A percentile compares a stretch with the other conserved stretches of the same genome.
phyloP scores from a whole-genome alignment of 2,329 filamentous ascomycete species.

The Trichothecium roseum region DNA sequence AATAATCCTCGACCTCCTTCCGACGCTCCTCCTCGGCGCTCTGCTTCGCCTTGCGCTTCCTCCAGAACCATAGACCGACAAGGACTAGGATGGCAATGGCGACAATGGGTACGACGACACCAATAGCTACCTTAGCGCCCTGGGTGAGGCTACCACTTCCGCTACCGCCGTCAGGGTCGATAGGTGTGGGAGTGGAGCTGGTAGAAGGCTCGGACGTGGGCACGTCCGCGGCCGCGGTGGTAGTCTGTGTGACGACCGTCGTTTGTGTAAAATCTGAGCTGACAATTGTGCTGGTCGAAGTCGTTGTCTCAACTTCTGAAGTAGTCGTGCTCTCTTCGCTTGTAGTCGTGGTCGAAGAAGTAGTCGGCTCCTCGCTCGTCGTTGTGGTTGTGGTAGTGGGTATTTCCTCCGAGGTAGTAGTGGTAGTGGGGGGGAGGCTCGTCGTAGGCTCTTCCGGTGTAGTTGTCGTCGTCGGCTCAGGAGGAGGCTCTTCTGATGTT shows the following conservation, averaged over 20 bases:
- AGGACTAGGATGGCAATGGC: constrained; percentile 74
- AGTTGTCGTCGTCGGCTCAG: neutral
- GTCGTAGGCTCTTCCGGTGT: neutral
- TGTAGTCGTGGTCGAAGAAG: constrained; percentile 6
- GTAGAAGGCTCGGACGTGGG: constrained; percentile 7
- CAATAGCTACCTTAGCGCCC: constrained; percentile 73
- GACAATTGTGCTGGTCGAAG: neutral
- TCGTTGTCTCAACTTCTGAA: constrained; percentile 11
- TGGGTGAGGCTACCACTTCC: constrained; percentile 39
- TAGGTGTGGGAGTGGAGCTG: constrained; percentile 16
- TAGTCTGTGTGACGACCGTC: constrained; percentile 5
- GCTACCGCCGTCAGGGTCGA: constrained; percentile 15
- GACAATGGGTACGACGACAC: constrained; percentile 86
- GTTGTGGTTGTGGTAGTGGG: constrained; percentile 5
- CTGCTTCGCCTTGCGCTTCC: constrained; percentile 77
- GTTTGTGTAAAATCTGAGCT: constrained; percentile 2
- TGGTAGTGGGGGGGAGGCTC: neutral
- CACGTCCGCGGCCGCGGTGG: neutral
- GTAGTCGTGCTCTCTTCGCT: constrained; percentile 11
- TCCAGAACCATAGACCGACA: constrained; percentile 74
- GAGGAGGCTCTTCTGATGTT: neutral
- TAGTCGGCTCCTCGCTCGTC: constrained; percentile 13
- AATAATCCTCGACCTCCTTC: constrained; percentile 96
- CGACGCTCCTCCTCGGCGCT: constrained; percentile 77
- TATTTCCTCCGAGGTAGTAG: neutral